Base-by-base conservation (phyloP, 2,329 filamentous ascomycete genomes). In the Myriangium duriaei region DNA sequence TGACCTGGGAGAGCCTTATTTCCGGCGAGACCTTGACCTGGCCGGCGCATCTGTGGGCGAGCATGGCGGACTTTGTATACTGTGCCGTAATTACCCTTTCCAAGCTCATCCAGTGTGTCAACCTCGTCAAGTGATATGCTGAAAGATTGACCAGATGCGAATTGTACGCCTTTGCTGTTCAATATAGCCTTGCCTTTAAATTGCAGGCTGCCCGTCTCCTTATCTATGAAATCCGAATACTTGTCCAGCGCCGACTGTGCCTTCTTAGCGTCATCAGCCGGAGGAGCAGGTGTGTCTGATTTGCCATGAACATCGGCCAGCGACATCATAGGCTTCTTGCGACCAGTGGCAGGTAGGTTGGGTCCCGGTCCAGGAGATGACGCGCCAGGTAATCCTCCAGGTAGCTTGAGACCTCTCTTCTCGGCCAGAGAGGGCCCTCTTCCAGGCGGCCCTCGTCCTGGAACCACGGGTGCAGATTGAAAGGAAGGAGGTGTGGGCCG, bases 81-180 rank as follows among this genome's bases (percentile, higher is more conserved):
- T 1, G 88, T 96, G 43, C 91, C 91, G 52, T 98, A 98, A 57
- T 98, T 98, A 29, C 91, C 91, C 61, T 96, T 98, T 32, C 91
- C 91, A 10, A 98, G 66, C 63, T 98, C 91, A 44, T 88, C 85
- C 41, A 96, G 57, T 1, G 84, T 88, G 51, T 96, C 85, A 4
- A 98, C 82, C 58, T 98, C 88, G 53, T 98, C 88, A 30, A 98
- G 68, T 3, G 88, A 96, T 53, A 98, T 96, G 52, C 72, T 85
- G 60, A 98, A 96, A 12, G 78, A 85, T 38, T 79, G 81, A 2
- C 91, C 91, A 41, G 81, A 86, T 15, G 81, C 79, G 54, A 98
- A 98, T 53, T 96, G 81, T 44, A 98, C 87, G 16, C 91, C 91
- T 11, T 81, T 77, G 16, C 83, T 78, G 45, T 87, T 88, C 37